These are phyloP conservation scores for Rubus idaeus DNA, from an alignment of 306 rosid genomes.

Conservation along the genomic window DNA sequence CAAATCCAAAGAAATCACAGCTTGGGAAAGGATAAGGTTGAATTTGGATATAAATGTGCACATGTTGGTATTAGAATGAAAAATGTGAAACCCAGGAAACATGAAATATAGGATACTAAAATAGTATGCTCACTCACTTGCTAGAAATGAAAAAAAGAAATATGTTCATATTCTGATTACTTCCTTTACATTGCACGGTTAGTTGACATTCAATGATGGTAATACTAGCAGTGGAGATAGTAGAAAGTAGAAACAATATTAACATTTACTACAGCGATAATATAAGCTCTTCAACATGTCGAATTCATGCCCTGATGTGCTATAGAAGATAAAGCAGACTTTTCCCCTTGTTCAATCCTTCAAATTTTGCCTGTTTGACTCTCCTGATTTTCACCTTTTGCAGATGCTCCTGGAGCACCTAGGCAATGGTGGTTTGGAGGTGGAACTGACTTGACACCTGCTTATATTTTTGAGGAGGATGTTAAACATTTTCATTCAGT, in stretches of 20 bases:
- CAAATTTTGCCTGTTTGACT: background rate
- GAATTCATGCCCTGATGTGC: too few species aligned
- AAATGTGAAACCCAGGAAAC: background rate
- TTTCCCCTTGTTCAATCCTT: background rate
- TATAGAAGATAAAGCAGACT: background rate
- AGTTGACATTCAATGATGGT: background rate
- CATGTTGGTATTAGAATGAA: background rate
- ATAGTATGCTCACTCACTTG: background rate
- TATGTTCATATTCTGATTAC: background rate
- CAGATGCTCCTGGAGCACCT: conserved; percentile 95
- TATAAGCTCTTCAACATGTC: background rate
- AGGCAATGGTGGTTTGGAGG: conserved; percentile 99
- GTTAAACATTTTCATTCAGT: conserved; percentile 94
- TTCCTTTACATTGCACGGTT: background rate
- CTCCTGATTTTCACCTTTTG: conserved; percentile 29
- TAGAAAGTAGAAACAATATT: background rate
- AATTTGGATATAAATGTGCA: background rate
- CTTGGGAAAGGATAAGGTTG: background rate
- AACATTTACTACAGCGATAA: too few species aligned
- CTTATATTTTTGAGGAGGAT: conserved; percentile 92
- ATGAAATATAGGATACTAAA: background rate
- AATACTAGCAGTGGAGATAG: background rate
- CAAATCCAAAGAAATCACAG: background rate
- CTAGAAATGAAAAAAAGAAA: background rate
- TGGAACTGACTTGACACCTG: conserved; percentile 96